Evolutionary conservation across 208 protist species (phyloP).

Genomic region (Naegleria lovaniensis): DNA sequence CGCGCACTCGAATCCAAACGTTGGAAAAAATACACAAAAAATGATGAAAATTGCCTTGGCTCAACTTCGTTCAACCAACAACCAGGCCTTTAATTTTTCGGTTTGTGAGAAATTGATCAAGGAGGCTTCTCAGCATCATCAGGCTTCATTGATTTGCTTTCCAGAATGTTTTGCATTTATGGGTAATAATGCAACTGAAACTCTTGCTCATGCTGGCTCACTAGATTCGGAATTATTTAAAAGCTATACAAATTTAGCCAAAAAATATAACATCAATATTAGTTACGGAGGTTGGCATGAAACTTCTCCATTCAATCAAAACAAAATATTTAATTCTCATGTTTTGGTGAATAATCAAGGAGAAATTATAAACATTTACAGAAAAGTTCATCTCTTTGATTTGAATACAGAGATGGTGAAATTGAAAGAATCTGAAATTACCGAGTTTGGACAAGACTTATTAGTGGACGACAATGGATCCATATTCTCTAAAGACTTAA

Average conservation of each 20-base stretch:
- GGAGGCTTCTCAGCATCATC: not conserved
- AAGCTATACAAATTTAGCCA: slow-evolving; percentile 21
- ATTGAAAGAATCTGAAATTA: slow-evolving; percentile 35
- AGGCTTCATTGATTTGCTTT: slow-evolving; percentile 34
- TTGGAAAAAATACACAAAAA: too few relatives aligned
- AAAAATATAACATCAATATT: slow-evolving; percentile 30
- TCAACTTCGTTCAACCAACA: slow-evolving; percentile 33
- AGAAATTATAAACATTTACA: slow-evolving; percentile 28
- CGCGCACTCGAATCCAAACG: too few relatives aligned
- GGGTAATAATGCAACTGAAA: slow-evolving; percentile 9
- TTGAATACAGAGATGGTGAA: slow-evolving; percentile 31
- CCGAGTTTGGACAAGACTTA: slow-evolving; percentile 28
- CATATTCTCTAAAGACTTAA: slow-evolving; percentile 26
- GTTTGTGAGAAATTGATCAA: slow-evolving; percentile 29
- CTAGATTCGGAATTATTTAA: slow-evolving; percentile 20
- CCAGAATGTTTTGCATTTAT: slow-evolving; percentile 43
- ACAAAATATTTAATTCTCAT: slow-evolving; percentile 37
- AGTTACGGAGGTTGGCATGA: slow-evolving; percentile 42
- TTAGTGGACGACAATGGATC: slow-evolving; percentile 19
- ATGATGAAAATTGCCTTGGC: slow-evolving; percentile 32
- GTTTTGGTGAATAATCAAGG: slow-evolving; percentile 38
- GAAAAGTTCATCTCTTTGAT: slow-evolving; percentile 39
- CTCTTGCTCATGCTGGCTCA: slow-evolving; percentile 26
- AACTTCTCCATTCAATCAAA: not conserved
- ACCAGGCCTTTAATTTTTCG: slow-evolving; percentile 33